Evolutionary conservation across 1,139 yeast species (phyloP), one percentile per base, ranked within the genome.

Genomic region (Hansenula lynferdii): DNA sequence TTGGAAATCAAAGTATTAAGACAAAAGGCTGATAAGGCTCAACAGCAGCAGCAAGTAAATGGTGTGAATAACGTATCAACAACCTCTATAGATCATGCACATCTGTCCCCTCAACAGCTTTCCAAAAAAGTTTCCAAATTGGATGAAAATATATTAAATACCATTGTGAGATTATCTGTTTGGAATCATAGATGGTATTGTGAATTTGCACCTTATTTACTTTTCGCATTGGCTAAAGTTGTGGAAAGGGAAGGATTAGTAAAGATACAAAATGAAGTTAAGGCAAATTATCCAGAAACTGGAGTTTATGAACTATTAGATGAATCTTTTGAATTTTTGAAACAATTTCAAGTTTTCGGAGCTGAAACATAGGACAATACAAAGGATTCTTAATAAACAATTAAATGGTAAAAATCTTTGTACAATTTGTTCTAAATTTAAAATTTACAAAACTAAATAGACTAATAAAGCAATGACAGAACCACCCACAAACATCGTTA

Each of bases 121-220:
- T 50, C 57, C 23, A 62, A 72, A 20, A 72, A 75, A 44, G 62
- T 73, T 35, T 65, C 70, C 43, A 75, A 69, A 43, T 60, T 80
- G 41, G 79, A 80, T 54, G 79, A 75, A 39, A 70, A 72, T 46
- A 77, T 85, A 17, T 67, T 89, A 49, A 92, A 84, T 45, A 67
- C 85, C 30, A 66, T 81, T 43, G 86, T 89, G 36, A 84, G 83
- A 52, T 67, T 92, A 42, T 67, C 84, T 27, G 95, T 95, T 17
- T 92, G 97, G 97, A 85, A 89, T 57, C 97, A 89, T 62, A 78
- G 98, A 57, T 94, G 98, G 98, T 94, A 92, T 63, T 76, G 80
- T 47, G 96, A 90, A 50, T 90, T 89, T 54, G 81, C 95, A 9
- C 86, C 94, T 21, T 68, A 70, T 35, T 67, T 87, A 41, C 58